A percentile compares a stretch with the other conserved stretches of the same genome.
These are phyloP conservation scores for Ganoderma meredithae DNA, from an alignment of 1,284 basidiomycete species.

Conservation along the genomic window DNA sequence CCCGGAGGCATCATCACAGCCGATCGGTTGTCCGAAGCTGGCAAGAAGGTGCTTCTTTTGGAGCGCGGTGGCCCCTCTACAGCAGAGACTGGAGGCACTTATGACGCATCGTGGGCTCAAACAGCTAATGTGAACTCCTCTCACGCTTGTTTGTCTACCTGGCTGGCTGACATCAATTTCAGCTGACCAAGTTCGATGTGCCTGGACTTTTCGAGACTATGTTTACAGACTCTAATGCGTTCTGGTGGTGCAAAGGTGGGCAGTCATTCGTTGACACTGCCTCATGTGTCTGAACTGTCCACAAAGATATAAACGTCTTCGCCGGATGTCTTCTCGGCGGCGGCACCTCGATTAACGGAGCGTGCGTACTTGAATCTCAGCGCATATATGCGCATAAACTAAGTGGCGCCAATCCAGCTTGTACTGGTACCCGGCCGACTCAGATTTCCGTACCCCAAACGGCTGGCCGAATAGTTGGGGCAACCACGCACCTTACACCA, in stretches of 20 bases:
- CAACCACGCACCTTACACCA: conserved; percentile 58
- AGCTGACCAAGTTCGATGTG: conserved; percentile 72
- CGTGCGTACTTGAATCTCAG: conserved; percentile 48
- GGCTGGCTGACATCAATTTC: conserved; percentile 7
- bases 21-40: conserved; percentile 65
- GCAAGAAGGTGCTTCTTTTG: conserved; percentile 66
- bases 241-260: conserved; percentile 69
- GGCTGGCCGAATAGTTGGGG: conserved; percentile 66
- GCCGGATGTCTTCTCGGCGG: conserved; percentile 71
- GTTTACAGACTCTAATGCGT: conserved; percentile 63
- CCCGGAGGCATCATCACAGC: conserved; percentile 58
- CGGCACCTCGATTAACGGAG: conserved; percentile 69
- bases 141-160: not conserved
- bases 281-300: conserved; percentile 4
- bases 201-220: conserved; percentile 70
- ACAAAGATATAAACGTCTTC: conserved; percentile 61
- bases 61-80: conserved; percentile 70
- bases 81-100: conserved; percentile 65
- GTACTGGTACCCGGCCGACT: conserved; percentile 61
- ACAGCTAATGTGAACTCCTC: conserved; percentile 51
- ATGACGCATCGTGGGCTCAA: conserved; percentile 59
- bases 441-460: conserved; percentile 57
- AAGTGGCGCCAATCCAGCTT: conserved; percentile 46
- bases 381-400: not conserved
- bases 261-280: conserved; percentile 3